Percentiles rank a stretch among this genome's conserved stretches.
These are phyloP conservation scores for Salinomyces thailandicus DNA, from an alignment of 2,329 filamentous ascomycete genomes.

Conservation along the genomic window DNA sequence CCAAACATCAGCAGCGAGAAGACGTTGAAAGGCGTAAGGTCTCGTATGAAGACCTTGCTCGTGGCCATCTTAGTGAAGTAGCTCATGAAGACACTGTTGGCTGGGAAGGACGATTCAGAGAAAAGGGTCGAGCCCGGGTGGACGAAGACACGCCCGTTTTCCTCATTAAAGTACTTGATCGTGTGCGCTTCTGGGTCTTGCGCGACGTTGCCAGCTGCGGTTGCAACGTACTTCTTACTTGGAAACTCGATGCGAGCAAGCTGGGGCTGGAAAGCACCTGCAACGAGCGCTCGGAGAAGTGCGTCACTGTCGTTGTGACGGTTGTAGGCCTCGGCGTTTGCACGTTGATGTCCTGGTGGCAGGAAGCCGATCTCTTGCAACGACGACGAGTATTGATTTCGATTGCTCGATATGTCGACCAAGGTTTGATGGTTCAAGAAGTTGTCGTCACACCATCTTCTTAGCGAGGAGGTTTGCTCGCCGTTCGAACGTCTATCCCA, in stretches of 20 bases:
- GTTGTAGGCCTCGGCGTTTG: conserved; percentile 29
- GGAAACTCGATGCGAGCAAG: conserved; percentile 87
- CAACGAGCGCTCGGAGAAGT: conserved; percentile 39
- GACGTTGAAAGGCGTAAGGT: conserved; percentile 85
- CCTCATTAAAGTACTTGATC: conserved; percentile 83
- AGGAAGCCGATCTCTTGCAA: conserved; percentile 79
- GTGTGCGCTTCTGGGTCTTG: conserved; percentile 83
- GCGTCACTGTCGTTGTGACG: conserved; percentile 39
- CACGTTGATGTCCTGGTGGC: conserved; percentile 17
- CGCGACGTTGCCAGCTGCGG: conserved; percentile 79
- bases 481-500: conserved; percentile 51
- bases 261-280: conserved; percentile 56
- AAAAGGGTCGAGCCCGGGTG: conserved; percentile 86
- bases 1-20: conserved; percentile 83
- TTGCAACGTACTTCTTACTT: conserved; percentile 86
- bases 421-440: conserved; percentile 77
- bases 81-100: conserved; percentile 64
- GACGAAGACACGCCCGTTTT: conserved; percentile 80
- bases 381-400: conserved; percentile 73
- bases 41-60: conserved; percentile 81
- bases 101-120: conserved; percentile 66
- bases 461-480: conserved; percentile 49
- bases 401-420: conserved; percentile 77
- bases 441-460: conserved; percentile 72
- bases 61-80: conserved; percentile 92